These are phyloP conservation scores for Nothophaeocryptopus gaeumannii DNA, from an alignment of 2,329 filamentous ascomycete genomes.

Conservation along the genomic window DNA sequence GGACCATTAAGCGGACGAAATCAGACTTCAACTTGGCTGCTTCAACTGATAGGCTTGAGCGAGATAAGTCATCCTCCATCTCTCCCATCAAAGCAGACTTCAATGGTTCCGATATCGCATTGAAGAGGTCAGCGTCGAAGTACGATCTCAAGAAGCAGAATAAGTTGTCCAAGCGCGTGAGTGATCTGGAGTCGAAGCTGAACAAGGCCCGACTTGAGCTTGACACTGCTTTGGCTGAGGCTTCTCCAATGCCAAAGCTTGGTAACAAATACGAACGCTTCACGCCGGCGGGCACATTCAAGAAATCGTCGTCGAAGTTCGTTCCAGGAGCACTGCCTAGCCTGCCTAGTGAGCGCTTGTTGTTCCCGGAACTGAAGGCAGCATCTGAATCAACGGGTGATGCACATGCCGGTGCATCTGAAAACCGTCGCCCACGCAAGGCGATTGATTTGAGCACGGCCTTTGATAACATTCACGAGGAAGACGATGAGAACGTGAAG, in stretches of 20 bases:
- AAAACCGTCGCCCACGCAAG: constrained; percentile 6
- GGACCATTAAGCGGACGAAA: constrained; percentile 33
- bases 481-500: constrained; percentile 23
- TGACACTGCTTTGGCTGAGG: constrained; percentile 46
- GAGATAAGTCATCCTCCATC: constrained; percentile 38
- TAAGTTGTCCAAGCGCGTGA: constrained; percentile 59
- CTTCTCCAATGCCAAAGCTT: constrained; percentile 39
- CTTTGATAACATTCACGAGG: constrained; percentile 24
- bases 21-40: constrained; percentile 33
- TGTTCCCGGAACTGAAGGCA: constrained; percentile 30
- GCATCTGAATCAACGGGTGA: constrained; percentile 8
- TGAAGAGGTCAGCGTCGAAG: constrained; percentile 52
- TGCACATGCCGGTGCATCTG: background rate
- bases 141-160: constrained; percentile 56
- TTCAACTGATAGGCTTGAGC: constrained; percentile 23
- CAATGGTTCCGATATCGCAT: constrained; percentile 22
- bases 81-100: constrained; percentile 33
- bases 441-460: constrained; percentile 20
- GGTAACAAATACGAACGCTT: constrained; percentile 37
- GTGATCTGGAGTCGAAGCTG: constrained; percentile 59
- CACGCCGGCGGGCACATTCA: constrained; percentile 32
- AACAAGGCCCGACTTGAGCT: constrained; percentile 56
- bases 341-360: constrained; percentile 39
- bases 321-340: constrained; percentile 37
- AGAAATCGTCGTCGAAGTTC: constrained; percentile 32